These are phyloP conservation scores for Chaetomium globosum DNA, from an alignment of 2,329 filamentous ascomycete genomes.

Conservation along the genomic window DNA sequence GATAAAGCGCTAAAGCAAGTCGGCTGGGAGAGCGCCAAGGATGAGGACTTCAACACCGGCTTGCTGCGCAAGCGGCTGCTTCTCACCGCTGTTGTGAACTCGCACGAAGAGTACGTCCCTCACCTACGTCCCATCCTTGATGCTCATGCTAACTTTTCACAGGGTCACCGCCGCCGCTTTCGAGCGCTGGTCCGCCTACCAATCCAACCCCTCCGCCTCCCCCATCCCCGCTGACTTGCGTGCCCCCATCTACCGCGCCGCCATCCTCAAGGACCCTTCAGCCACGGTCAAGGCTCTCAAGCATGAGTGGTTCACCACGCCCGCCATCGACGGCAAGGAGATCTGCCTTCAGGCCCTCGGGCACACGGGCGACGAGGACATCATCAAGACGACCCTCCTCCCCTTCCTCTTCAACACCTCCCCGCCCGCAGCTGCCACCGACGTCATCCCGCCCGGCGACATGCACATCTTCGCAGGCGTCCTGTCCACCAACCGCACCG, in stretches of 20 bases:
- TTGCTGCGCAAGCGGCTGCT: conserved; percentile 84
- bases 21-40: conserved; percentile 79
- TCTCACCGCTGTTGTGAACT: conserved; percentile 70
- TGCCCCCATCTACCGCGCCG: conserved; percentile 76
- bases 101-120: conserved; percentile 68
- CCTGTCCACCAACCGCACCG: conserved; percentile 72
- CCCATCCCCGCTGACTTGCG: conserved; percentile 82
- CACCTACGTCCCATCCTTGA: conserved; percentile 8
- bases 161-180: conserved; percentile 73
- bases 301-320: conserved; percentile 80
- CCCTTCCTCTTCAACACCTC: conserved; percentile 76
- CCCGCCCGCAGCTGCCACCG: conserved; percentile 51
- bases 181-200: conserved; percentile 79
- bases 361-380: conserved; percentile 66
- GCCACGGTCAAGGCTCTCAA: conserved; percentile 73
- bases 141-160: conserved; percentile 31
- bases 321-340: conserved; percentile 88
- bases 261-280: conserved; percentile 69
- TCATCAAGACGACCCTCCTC: conserved; percentile 68
- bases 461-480: conserved; percentile 78
- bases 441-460: conserved; percentile 80
- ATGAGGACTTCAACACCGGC: conserved; percentile 79
- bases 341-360: conserved; percentile 78
- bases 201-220: conserved; percentile 65
- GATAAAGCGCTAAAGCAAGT: conserved; percentile 73